Percentiles rank a stretch among this genome's conserved stretches.
These are phyloP conservation scores for Phylloporus rhodoxanthus DNA, from an alignment of 768 basidiomycete species.

Conservation along the genomic window DNA sequence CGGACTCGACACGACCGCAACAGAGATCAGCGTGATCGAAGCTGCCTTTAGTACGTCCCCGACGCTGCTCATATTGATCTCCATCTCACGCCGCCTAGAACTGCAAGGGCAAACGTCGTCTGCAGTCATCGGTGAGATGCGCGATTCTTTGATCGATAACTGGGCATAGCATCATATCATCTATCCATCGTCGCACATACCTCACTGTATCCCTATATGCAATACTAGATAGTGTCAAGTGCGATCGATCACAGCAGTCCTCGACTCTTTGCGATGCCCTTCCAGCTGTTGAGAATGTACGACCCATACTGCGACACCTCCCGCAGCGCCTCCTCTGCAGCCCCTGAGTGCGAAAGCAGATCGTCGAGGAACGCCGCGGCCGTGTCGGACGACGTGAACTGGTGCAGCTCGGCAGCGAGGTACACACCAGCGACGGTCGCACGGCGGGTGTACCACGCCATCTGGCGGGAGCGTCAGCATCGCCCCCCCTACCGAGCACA, in stretches of 20 bases:
- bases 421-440: constrained; percentile 64
- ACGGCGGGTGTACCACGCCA: constrained; percentile 68
- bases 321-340: constrained; percentile 41
- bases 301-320: constrained; percentile 52
- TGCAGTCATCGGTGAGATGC: constrained; percentile 87
- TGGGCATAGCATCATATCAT: constrained; percentile 58
- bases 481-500: background rate
- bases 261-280: constrained; percentile 62
- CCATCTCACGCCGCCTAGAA: constrained; percentile 41
- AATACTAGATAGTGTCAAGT: constrained; percentile 5
- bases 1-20: constrained; percentile 99
- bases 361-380: constrained; percentile 60
- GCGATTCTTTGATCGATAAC: constrained; percentile 85
- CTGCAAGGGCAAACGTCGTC: constrained; percentile 78
- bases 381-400: constrained; percentile 69
- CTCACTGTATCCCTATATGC: constrained; percentile 13
- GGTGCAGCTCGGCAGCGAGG: constrained; percentile 75
- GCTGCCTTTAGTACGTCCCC: constrained; percentile 84
- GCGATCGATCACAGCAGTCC: constrained; percentile 39
- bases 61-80: background rate
- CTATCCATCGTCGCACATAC: constrained; percentile 2
- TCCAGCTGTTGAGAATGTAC: constrained; percentile 66
- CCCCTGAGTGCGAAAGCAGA: constrained; percentile 47
- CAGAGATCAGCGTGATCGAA: constrained; percentile 97
- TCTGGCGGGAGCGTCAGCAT: constrained; percentile 32